These are phyloP conservation scores for Melanogaster broomeanus DNA, from an alignment of 768 basidiomycete species.

Conservation along the genomic window DNA sequence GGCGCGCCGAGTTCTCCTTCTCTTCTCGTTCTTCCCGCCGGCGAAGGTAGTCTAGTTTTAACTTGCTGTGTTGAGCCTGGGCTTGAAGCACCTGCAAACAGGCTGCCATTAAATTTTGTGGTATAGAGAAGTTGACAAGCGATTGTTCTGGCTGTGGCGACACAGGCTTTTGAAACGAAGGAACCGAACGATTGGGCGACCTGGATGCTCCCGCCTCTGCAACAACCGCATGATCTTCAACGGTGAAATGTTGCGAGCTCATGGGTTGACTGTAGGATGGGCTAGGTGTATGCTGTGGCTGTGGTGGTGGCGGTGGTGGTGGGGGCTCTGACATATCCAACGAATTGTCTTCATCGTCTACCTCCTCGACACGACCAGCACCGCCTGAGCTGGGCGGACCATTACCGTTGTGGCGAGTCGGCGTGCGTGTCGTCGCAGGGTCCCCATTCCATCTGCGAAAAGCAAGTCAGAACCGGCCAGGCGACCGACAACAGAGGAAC, in stretches of 20 bases:
- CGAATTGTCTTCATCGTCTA: slow-evolving; percentile 53
- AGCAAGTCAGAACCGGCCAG: neutral
- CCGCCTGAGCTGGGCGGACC: slow-evolving; percentile 31
- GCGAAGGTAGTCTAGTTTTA: slow-evolving; percentile 69
- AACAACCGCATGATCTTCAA: slow-evolving; percentile 14
- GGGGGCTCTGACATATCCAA: slow-evolving; percentile 42
- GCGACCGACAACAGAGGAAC: neutral
- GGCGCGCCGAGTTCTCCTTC: slow-evolving; percentile 50
- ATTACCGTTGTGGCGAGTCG: slow-evolving; percentile 38
- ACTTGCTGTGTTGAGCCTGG: slow-evolving; percentile 68
- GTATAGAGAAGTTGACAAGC: slow-evolving; percentile 50
- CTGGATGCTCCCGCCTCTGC: slow-evolving; percentile 23
- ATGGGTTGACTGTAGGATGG: slow-evolving; percentile 22
- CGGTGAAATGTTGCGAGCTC: slow-evolving; percentile 10
- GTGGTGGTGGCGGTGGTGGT: slow-evolving; percentile 32
- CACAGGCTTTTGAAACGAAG: slow-evolving; percentile 7
- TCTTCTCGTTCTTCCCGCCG: slow-evolving; percentile 72
- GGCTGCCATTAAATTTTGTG: slow-evolving; percentile 57
- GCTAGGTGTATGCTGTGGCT: slow-evolving; percentile 18
- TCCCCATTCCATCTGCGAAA: slow-evolving; percentile 63
- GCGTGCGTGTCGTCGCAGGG: slow-evolving; percentile 56
- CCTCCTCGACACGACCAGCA: slow-evolving; percentile 41
- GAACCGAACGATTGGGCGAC: slow-evolving; percentile 15
- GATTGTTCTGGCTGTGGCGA: slow-evolving; percentile 38
- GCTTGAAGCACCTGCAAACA: slow-evolving; percentile 63